These are phyloP conservation scores for Phlebopus sp. DNA, from an alignment of 1,284 basidiomycete species.

Conservation along the genomic window DNA sequence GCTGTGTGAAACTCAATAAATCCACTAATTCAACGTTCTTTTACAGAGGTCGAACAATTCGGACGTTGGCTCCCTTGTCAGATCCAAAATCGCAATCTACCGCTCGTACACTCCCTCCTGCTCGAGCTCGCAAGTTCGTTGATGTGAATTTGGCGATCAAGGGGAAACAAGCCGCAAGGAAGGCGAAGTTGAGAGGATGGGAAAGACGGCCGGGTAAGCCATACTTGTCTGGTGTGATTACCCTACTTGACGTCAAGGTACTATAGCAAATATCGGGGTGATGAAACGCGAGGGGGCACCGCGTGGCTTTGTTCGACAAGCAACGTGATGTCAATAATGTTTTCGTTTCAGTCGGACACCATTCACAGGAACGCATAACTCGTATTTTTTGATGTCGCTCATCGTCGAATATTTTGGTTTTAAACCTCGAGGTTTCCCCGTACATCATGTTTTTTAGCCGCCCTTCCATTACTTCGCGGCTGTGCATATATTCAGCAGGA, in stretches of 20 bases:
- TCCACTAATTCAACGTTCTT: background rate
- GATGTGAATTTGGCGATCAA: conserved; percentile 32
- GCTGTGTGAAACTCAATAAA: background rate
- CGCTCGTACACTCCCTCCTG: conserved; percentile 29
- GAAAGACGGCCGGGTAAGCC: conserved; percentile 41
- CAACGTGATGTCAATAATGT: background rate
- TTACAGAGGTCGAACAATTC: conserved; percentile 30
- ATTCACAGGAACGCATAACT: too few relatives aligned
- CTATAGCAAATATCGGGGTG: conserved; percentile 27
- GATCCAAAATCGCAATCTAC: conserved; percentile 21
- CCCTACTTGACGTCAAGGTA: background rate
- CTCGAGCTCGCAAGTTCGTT: conserved; percentile 27
- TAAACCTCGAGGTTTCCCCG: too few relatives aligned
- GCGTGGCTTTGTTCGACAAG: conserved; percentile 23
- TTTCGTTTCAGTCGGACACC: too few relatives aligned
- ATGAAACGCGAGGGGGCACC: conserved; percentile 31
- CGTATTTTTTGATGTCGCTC: too few relatives aligned
- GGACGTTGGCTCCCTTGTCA: conserved; percentile 24
- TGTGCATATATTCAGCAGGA: too few relatives aligned
- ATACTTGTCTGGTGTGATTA: background rate
- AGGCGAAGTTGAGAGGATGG: conserved; percentile 38
- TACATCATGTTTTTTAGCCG: too few relatives aligned
- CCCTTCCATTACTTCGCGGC: too few relatives aligned
- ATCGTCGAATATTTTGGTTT: too few relatives aligned
- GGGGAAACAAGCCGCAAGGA: conserved; percentile 25